Evolutionary conservation across 352 stramenopile genomes (phyloP).

Genomic region (Phytophthora rubi): DNA sequence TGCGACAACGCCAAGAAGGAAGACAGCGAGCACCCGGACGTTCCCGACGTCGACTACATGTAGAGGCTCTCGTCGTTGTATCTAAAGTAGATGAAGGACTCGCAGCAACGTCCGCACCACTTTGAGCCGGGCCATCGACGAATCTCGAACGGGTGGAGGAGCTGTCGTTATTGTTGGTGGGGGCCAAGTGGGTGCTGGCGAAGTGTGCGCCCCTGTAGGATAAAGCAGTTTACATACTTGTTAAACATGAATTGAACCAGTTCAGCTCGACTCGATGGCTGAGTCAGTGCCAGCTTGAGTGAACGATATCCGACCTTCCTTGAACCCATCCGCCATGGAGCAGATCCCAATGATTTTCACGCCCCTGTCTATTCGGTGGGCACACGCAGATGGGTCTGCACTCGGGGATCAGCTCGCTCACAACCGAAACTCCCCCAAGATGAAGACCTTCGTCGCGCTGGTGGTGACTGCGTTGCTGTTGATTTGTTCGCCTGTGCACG

Average conservation of each 20-base stretch:
- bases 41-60: conserved; percentile 28
- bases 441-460: conserved; percentile 19
- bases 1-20: conserved; percentile 44
- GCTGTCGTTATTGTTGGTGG: not conserved
- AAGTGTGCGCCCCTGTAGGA: conserved; percentile 23
- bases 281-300: not conserved
- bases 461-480: conserved; percentile 20
- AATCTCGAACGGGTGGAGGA: not conserved
- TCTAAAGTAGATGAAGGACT: not conserved
- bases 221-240: conserved; percentile 13
- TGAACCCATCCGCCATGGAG: conserved; percentile 5
- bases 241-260: conserved; percentile 28
- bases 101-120: not conserved
- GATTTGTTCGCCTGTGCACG: conserved; percentile 8
- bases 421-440: conserved; percentile 16
- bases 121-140: conserved; percentile 13
- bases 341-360: conserved; percentile 20
- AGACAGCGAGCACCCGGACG: conserved; percentile 30
- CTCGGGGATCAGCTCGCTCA: conserved; percentile 10
- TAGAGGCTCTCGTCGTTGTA: conserved; percentile 10
- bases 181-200: conserved; percentile 1
- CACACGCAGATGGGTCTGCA: not conserved
- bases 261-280: conserved; percentile 1
- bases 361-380: conserved; percentile 17
- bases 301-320: not conserved